Evolutionary conservation across 2,329 filamentous ascomycete species (phyloP).

Genomic region (Paecilomyces fulvus): DNA sequence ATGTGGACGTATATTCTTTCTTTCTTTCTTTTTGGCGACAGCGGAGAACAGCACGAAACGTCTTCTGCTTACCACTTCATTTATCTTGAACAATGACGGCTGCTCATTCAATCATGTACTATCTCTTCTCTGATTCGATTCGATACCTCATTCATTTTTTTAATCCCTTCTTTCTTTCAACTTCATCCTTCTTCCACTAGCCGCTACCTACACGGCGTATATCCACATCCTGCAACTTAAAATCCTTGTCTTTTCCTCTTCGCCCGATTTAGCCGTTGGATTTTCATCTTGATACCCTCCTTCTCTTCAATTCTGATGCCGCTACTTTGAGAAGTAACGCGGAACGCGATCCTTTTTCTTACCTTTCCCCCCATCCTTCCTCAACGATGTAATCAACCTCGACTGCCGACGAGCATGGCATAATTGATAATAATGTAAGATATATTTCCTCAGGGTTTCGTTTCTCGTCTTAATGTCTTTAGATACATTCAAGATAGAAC

Average conservation of each 20-base stretch:
- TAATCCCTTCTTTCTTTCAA: background rate
- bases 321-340: background rate
- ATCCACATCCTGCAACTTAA: background rate
- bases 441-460: background rate
- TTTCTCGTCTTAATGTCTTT: background rate
- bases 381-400: background rate
- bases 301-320: background rate
- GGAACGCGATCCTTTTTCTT: background rate
- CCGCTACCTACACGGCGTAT: background rate
- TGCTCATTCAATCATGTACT: background rate
- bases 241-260: background rate
- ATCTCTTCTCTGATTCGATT: background rate
- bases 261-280: background rate
- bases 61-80: background rate
- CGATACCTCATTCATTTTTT: background rate
- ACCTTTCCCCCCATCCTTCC: background rate
- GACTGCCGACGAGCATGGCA: background rate
- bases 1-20: background rate
- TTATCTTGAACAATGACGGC: background rate
- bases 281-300: background rate
- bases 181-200: background rate
- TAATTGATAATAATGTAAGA: background rate
- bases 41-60: background rate
- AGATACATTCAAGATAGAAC: background rate
- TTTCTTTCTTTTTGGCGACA: background rate